phyloP scores from a whole-genome alignment of 2,329 filamentous ascomycete genomes.

The Xylariomycetidae sp. region DNA sequence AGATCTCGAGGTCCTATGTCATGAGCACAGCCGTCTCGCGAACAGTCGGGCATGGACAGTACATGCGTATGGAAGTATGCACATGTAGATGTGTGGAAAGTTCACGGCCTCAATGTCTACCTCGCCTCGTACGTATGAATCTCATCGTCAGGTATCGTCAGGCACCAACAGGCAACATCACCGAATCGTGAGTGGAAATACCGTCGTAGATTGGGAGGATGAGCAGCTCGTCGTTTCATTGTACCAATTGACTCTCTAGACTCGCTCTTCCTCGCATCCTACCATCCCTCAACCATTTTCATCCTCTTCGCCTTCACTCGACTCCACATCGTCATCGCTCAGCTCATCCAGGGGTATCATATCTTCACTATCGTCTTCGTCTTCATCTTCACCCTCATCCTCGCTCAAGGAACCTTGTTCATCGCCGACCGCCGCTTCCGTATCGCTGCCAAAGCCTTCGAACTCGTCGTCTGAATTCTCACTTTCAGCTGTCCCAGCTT shows the following conservation, averaged over 20 bases:
- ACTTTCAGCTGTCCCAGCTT: neutral
- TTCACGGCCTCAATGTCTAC: too few species aligned
- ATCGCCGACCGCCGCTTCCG: conserved; percentile 24
- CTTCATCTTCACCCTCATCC: conserved; percentile 28
- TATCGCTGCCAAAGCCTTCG: conserved; percentile 44
- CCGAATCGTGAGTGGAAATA: too few species aligned
- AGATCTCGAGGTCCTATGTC: too few species aligned
- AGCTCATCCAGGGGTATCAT: conserved; percentile 39
- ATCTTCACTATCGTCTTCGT: conserved; percentile 38
- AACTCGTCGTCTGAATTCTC: conserved; percentile 36
- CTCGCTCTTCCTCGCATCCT: conserved; percentile 30
- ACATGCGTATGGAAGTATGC: too few species aligned
- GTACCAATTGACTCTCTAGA: conserved; percentile 37
- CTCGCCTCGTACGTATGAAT: too few species aligned
- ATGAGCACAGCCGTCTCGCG: too few species aligned
- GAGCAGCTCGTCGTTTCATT: too few species aligned
- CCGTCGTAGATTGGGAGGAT: too few species aligned
- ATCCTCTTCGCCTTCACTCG: conserved; percentile 30
- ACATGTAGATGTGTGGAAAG: too few species aligned
- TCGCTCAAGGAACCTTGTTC: conserved; percentile 26
- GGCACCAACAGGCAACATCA: too few species aligned
- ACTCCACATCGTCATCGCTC: conserved; percentile 25
- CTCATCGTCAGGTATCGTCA: too few species aligned
- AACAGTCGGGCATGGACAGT: too few species aligned
- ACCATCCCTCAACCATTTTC: conserved; percentile 22